Base-by-base conservation (phyloP, 768 basidiomycete species). In the Boletus rubroflammeus region DNA sequence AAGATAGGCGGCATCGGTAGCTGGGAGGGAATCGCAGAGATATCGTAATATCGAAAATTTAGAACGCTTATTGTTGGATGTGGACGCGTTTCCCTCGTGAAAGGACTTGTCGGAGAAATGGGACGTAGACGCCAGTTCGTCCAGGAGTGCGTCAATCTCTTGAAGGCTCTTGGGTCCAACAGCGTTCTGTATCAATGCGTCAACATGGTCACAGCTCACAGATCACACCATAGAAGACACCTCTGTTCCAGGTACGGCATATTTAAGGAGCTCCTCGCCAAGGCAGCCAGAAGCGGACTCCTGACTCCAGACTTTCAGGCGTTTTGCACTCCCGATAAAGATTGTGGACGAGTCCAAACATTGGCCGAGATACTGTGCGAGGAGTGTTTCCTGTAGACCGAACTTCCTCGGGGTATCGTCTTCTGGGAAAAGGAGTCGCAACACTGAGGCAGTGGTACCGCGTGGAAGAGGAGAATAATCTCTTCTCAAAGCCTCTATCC, bases 371-470 rank as follows among this genome's bases (percentile, higher is more conserved):
- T 76, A 67, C 11, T 71, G 65, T 1, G 79, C 77, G 19, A 95
- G 76, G 32, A 71, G 77, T 14, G 74, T 71, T 72, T 93, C 91
- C 65, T 88, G 82, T 63, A 93, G 74, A 32, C 83, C 81, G 61
- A 86, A 95, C 67, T 83, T 82, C 23, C 94, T 76, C 15, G 78
- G 69, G 1, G 73, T 62, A 55, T 94, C 90, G 53, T 91, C 84
- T 56, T 94, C 85, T 0, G 94, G 93, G 64, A 94, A 95, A n/a
- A 96, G 72, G 5, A 93, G 69, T 7, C 83, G 81, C 62, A 95
- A 85, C 29, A 91, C 70, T 6, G 78, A 77, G 14, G 77, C 74
- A 9, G 84, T 82, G 0, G 82, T 84, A 5, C 79, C 77, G 0
- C 66, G 64, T 0, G 81, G 80, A 21, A 86, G 68, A 14, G 82